phyloP scores from a whole-genome alignment of 2,329 filamentous ascomycete species.

The Venturia nashicola region DNA sequence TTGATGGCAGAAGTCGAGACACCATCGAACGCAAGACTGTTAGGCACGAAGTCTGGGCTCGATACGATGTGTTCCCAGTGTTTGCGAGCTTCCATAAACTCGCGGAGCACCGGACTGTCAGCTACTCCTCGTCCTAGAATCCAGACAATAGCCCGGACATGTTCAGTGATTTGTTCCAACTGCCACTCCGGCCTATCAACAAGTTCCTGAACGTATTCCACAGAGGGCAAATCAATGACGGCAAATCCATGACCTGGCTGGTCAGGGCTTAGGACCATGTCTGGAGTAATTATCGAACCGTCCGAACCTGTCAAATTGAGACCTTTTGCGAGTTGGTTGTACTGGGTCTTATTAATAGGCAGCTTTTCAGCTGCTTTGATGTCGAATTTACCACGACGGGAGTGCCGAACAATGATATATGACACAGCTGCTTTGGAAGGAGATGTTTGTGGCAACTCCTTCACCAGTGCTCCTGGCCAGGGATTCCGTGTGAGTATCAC shows the following conservation, averaged over 20 bases:
- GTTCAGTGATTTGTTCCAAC: slow-evolving; percentile 49
- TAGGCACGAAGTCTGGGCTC: slow-evolving; percentile 59
- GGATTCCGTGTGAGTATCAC: slow-evolving; percentile 62
- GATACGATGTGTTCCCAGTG: slow-evolving; percentile 65
- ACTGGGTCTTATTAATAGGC: slow-evolving; percentile 51
- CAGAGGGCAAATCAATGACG: slow-evolving; percentile 65
- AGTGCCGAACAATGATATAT: slow-evolving; percentile 71
- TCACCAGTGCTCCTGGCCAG: slow-evolving; percentile 61
- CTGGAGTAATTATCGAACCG: slow-evolving; percentile 62
- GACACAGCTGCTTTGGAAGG: slow-evolving; percentile 61
- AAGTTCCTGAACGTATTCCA: slow-evolving; percentile 57
- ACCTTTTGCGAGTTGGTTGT: slow-evolving; percentile 48
- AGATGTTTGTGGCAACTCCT: slow-evolving; percentile 53
- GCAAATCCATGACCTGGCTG: slow-evolving; percentile 62
- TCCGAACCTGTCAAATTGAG: slow-evolving; percentile 49
- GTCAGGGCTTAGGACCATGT: slow-evolving; percentile 67
- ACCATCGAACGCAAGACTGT: slow-evolving; percentile 60
- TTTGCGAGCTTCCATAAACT: slow-evolving; percentile 54
- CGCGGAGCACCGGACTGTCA: slow-evolving; percentile 47
- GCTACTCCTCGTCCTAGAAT: slow-evolving; percentile 58
- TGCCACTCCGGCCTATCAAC: slow-evolving; percentile 62
- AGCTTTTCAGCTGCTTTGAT: slow-evolving; percentile 49
- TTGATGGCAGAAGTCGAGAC: slow-evolving; percentile 54
- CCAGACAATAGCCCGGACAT: slow-evolving; percentile 66
- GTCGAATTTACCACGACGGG: slow-evolving; percentile 71